A percentile compares a stretch with the other conserved stretches of the same genome.
Conservation (phyloP, 1,139 yeast genomes). For the Pichia sp. region DNA sequence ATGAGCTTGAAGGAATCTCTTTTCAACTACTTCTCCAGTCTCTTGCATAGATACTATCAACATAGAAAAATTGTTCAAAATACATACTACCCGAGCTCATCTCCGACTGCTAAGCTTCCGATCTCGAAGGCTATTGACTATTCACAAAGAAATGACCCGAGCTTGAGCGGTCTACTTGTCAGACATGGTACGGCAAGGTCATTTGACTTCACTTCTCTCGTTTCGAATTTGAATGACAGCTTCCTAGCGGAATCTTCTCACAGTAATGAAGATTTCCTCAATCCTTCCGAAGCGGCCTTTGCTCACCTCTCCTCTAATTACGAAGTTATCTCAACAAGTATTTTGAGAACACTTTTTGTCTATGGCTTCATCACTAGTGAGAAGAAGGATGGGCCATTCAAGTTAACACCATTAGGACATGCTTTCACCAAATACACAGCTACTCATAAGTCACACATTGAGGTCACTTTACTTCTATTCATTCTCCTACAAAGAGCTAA, state of each 20-base stretch:
- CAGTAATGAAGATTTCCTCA: conserved; percentile 12
- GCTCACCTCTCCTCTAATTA: conserved; percentile 36
- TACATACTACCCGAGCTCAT: conserved; percentile 51
- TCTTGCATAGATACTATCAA: conserved; percentile 81
- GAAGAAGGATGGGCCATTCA: conserved; percentile 24
- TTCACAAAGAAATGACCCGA: too few species aligned
- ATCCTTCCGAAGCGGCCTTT: too few species aligned
- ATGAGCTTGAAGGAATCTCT: conserved; percentile 50
- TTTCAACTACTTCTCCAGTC: conserved; percentile 61
- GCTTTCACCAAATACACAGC: conserved; percentile 27
- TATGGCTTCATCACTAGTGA: conserved; percentile 43
- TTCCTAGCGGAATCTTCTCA: conserved; percentile 18
- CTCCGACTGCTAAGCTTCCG: conserved; percentile 5
- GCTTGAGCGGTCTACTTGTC: too few species aligned
- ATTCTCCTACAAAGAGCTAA: conserved; percentile 35
- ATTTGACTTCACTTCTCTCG: conserved; percentile 22
- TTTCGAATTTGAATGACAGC: conserved; percentile 17
- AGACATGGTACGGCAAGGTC: conserved; percentile 24
- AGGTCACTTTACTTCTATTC: conserved; percentile 35
- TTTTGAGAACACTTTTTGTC: conserved; percentile 51
- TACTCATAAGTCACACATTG: conserved; percentile 27
- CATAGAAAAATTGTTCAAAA: conserved; percentile 55
- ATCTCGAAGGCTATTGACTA: too few species aligned
- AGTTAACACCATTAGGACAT: conserved; percentile 52
- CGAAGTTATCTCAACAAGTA: conserved; percentile 55